Percentiles rank a stretch among this genome's conserved stretches.
These are phyloP conservation scores for Phytopythium ostracodes DNA, from an alignment of 352 stramenopile genomes.

Conservation along the genomic window DNA sequence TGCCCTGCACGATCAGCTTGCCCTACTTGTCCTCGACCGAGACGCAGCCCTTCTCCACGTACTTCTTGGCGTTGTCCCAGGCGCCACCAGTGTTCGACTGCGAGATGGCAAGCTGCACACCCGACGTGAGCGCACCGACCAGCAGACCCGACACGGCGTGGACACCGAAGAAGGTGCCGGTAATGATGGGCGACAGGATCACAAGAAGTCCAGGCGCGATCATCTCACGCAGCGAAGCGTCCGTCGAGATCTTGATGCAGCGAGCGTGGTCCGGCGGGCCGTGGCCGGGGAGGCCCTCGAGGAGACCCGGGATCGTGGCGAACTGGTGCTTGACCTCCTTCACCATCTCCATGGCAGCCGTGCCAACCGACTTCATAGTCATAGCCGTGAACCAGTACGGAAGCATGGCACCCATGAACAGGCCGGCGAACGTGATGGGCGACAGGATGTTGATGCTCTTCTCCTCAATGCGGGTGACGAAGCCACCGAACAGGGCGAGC, in stretches of 20 bases:
- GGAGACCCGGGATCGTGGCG: slow-evolving; percentile 96
- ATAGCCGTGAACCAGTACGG: slow-evolving; percentile 99
- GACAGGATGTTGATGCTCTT: slow-evolving; percentile 96
- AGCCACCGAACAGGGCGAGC: slow-evolving; percentile 97
- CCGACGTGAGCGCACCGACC: slow-evolving; percentile 93
- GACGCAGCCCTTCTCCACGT: slow-evolving; percentile 96
- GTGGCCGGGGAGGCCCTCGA: slow-evolving; percentile 91
- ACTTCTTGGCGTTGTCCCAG: slow-evolving; percentile 99
- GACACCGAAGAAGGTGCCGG: slow-evolving; percentile 98
- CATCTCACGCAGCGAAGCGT: slow-evolving; percentile 98
- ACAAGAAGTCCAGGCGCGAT: slow-evolving; percentile 97
- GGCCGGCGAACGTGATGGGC: slow-evolving; percentile 97
- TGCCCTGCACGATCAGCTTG: slow-evolving; percentile 89
- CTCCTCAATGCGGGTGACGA: slow-evolving; percentile 96
- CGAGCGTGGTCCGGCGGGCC: slow-evolving; percentile 81
- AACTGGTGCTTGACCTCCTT: slow-evolving; percentile 99
- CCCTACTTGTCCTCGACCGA: slow-evolving; percentile 90
- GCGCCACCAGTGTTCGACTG: slow-evolving; percentile 99
- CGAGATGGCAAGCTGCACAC: slow-evolving; percentile 98
- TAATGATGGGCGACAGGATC: slow-evolving; percentile 97
- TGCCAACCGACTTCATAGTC: slow-evolving; percentile 99
- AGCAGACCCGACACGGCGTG: slow-evolving; percentile 97
- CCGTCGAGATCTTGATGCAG: slow-evolving; percentile 99
- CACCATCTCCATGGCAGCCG: slow-evolving; percentile 99
- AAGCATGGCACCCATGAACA: slow-evolving; percentile 99